Evolutionary conservation across 2,329 filamentous ascomycete species (phyloP), one percentile per base, ranked within the genome.

Genomic region (Passalora sequoiae): DNA sequence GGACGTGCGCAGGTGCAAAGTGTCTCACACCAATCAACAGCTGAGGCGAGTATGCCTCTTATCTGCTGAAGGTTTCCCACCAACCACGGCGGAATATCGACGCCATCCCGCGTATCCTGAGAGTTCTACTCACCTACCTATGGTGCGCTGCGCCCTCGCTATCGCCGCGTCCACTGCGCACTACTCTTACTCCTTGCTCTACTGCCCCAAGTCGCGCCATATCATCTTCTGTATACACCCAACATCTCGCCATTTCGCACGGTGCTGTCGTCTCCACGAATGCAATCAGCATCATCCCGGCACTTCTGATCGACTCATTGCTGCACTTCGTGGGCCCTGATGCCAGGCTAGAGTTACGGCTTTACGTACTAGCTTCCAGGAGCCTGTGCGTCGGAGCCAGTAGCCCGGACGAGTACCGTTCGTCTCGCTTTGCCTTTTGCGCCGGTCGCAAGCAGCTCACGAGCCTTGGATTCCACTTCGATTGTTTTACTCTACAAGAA

Each of bases 401-500:
- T 27, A 15, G 27, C 13, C 21, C 19, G 17, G 33, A 24, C 35
- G 13, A 20, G 29, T 4, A n/a, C 33, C 8, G 6, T 37, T 20
- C 33, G 24, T 8, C 6, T 9, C 32, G 19, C n/a, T 17, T 10
- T 21, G 25, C 27, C 31, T 39, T 33, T 44, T 37, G 43, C 43
- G 43, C 43, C 44, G 25, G 30, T 27, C 19, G 43, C 43, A 25
- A 19, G 35, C 40, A 25, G 12, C 43, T 46, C 40, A 46, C 43
- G 37, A 46, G 36, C 40, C 43, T 43, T 43, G 39, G 24, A 13
- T 37, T 42, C 31, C 31, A 16, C 30, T 6, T 25, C 22, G 25
- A 28, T 40, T 22, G 10, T 37, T 38, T 49, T 46, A 40, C 44
- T 39, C 17, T 42, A 50, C 45, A 7, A 28, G 44, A 46, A 48